Base-by-base conservation (phyloP, 306 rosid genomes). In the Dalbergia cultrata region DNA sequence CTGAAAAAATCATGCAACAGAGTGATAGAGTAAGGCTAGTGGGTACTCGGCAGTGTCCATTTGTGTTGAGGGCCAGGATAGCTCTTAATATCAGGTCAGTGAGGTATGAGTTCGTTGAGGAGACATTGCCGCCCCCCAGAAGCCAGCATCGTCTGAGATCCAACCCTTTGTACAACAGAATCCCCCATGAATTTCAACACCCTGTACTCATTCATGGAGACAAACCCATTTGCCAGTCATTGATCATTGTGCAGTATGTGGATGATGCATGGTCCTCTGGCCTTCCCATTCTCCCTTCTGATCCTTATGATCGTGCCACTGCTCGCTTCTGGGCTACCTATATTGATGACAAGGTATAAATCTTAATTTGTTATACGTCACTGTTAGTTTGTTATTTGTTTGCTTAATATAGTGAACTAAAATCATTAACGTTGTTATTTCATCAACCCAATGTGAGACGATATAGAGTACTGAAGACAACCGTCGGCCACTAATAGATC, bases 91-190 rank as follows among this genome's bases (percentile, higher is more conserved):
- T 84, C 9, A 89, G 87, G 37, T 75, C 88, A 0, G 66, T 82
- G 16, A 16, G 74, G 1, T 87, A 89, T 17, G 81, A 80, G 18
- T 82, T 74, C 67, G 74, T 74, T 26, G 77, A 87, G 13, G 89
- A 87, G 84, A 34, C 59, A 0, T 9, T 89, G 1, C 77, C 41
- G 2, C n/a, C n/a, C n/a, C 0, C 84, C 49, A 89, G 87, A 72
- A 82, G 85, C 74, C 71, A 74, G 73, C 89, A 87, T 71, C 84
- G 87, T 33, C 89, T 89, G 18, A 72, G 83, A 53, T 87, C 90
- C n/a, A 89, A 87, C 63, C 90, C 88, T 0, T 88, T 89, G 1
- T 56, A 89, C 82, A 87, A 89, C 85, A 89, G 87, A 75, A 67
- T 87, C n/a, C n/a, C n/a, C n/a, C n/a, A n/a, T n/a, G n/a, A n/a